Conservation (phyloP, 2,329 filamentous ascomycete genomes). For the Aspergillus bombycis region DNA sequence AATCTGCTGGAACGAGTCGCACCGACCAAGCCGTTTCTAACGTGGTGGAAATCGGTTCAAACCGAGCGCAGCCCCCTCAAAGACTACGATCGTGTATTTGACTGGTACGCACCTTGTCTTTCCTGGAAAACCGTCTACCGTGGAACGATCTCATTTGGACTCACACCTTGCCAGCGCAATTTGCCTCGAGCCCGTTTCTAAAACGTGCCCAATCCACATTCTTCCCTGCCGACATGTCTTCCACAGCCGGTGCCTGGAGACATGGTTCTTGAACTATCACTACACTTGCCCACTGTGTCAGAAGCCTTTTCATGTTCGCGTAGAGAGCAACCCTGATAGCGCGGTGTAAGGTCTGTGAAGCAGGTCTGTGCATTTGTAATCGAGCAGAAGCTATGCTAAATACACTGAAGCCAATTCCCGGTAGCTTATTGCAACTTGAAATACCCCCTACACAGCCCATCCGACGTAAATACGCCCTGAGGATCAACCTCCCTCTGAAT, state of each 20-base stretch:
- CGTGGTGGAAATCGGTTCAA: background rate
- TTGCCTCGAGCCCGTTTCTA: conserved; percentile 12
- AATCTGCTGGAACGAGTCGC: background rate
- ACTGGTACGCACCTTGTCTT: background rate
- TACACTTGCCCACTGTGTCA: conserved; percentile 10
- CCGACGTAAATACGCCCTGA: background rate
- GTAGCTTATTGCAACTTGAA: background rate
- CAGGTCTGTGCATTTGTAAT: no score
- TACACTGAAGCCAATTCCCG: background rate
- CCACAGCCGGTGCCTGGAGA: conserved; percentile 6
- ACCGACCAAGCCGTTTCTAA: background rate
- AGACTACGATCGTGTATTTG: background rate
- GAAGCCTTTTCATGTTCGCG: background rate
- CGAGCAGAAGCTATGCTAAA: background rate
- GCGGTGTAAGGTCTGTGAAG: background rate
- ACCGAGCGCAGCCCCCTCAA: background rate
- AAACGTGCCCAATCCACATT: conserved; percentile 8
- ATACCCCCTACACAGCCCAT: background rate
- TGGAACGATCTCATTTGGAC: background rate
- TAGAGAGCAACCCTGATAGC: background rate
- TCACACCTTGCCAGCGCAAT: conserved; percentile 5
- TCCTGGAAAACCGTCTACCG: no score
- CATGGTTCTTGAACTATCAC: conserved; percentile 8
- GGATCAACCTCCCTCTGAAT: background rate
- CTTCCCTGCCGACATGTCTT: conserved; percentile 12